Evolutionary conservation across 148 eudicot genomes (phyloP).

Genomic region (Heliamphora exappendiculata): DNA sequence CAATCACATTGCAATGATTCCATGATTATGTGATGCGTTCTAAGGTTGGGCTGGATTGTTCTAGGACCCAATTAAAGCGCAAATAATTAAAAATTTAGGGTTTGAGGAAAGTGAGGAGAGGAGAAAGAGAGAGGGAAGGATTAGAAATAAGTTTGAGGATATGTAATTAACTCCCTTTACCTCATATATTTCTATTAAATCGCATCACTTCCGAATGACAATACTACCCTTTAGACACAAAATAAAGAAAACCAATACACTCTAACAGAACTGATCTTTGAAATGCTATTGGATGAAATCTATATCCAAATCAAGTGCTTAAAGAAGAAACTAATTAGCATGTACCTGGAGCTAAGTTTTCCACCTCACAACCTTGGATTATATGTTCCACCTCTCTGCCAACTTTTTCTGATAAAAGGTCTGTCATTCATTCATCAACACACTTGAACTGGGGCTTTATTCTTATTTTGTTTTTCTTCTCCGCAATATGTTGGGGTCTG

Average conservation of each 20-base stretch:
- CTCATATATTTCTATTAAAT: too few relatives aligned
- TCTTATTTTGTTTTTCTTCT: neutral
- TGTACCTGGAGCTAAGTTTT: neutral
- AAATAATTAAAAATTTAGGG: too few relatives aligned
- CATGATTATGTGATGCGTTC: too few relatives aligned
- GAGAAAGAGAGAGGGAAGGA: too few relatives aligned
- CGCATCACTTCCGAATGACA: too few relatives aligned
- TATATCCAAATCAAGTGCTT: neutral
- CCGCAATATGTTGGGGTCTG: neutral
- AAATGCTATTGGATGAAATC: neutral
- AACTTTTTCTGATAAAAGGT: neutral
- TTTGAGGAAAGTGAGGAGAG: too few relatives aligned
- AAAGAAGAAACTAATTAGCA: neutral
- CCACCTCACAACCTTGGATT: neutral
- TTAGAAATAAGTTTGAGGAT: too few relatives aligned
- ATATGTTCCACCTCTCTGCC: neutral
- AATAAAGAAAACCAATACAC: too few relatives aligned
- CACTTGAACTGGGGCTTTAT: neutral
- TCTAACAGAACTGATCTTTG: neutral
- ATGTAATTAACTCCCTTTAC: too few relatives aligned
- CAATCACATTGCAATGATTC: too few relatives aligned
- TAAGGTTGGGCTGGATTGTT: too few relatives aligned
- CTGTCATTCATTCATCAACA: neutral
- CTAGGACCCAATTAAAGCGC: too few relatives aligned
- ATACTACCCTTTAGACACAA: neutral